Percentiles rank a stretch among this genome's conserved stretches.
These are phyloP conservation scores for Aspergillus clavatus DNA, from an alignment of 2,329 filamentous ascomycete species.

Conservation along the genomic window DNA sequence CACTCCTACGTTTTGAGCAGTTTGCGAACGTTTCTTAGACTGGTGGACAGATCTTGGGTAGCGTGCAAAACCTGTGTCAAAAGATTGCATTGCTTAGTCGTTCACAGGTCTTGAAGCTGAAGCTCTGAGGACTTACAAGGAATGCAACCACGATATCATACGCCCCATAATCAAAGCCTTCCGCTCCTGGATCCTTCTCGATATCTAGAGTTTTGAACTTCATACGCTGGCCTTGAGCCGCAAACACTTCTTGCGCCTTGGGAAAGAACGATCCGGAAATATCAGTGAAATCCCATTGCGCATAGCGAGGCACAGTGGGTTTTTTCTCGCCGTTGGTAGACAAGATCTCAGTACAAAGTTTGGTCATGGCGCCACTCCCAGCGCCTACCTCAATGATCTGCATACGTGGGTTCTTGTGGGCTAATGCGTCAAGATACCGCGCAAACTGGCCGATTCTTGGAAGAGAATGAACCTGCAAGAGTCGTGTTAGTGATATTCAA, in stretches of 20 bases:
- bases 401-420: constrained; percentile 6
- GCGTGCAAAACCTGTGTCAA: constrained; percentile 8
- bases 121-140: constrained; percentile 4
- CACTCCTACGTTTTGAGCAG: constrained; percentile 9
- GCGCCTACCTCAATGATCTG: constrained; percentile 5
- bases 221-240: constrained; percentile 7
- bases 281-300: constrained; percentile 13
- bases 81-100: too few species aligned
- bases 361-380: constrained; percentile 1
- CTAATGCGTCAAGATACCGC: background rate
- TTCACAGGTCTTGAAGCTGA: background rate
- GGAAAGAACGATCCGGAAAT: constrained; percentile 13
- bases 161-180: constrained; percentile 14
- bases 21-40: constrained; percentile 8
- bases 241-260: constrained; percentile 7
- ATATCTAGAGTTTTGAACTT: constrained; percentile 13
- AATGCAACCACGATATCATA: constrained; percentile 18
- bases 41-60: constrained; percentile 2
- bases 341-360: background rate
- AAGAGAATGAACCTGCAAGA: background rate
- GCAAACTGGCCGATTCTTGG: background rate
- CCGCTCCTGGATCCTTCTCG: constrained; percentile 12
- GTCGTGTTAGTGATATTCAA: background rate
- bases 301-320: background rate
- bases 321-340: background rate